Percentiles rank a stretch among this genome's conserved stretches.
Evolutionary conservation across 192 early-diverging fungal genomes (phyloP).

Genomic region (Mortierella hygrophila): DNA sequence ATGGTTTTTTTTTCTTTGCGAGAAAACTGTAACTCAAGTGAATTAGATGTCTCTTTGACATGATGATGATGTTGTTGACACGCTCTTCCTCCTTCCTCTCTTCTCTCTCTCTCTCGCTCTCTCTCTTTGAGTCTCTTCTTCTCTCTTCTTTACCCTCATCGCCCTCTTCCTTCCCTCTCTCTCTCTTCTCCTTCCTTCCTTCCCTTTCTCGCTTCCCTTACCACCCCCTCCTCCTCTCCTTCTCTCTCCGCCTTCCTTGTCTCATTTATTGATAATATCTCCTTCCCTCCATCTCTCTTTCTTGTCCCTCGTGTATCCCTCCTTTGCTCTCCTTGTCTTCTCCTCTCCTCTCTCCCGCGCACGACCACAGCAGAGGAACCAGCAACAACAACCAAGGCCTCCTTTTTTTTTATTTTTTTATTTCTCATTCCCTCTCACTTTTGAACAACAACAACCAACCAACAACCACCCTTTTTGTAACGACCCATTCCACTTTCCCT

Average conservation of each 20-base stretch:
- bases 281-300: neutral
- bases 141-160: neutral
- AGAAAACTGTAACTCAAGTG: neutral
- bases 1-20: neutral
- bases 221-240: neutral
- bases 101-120: neutral
- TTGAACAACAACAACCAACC: neutral
- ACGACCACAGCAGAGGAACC: neutral
- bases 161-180: neutral
- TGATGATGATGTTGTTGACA: neutral
- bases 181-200: neutral
- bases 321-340: neutral
- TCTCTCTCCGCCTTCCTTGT: neutral
- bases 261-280: neutral
- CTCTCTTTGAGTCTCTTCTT: neutral
- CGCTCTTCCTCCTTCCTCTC: neutral
- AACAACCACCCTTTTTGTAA: neutral
- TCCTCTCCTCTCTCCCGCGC: neutral
- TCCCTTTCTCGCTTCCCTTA: neutral
- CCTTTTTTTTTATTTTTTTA: neutral
- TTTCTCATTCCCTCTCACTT: neutral
- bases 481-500: slow-evolving; percentile 10
- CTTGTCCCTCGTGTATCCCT: neutral
- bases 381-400: neutral
- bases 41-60: too few relatives aligned